Evolutionary conservation across 106 monocot species (phyloP).

Genomic region (Dioscorea alata): DNA sequence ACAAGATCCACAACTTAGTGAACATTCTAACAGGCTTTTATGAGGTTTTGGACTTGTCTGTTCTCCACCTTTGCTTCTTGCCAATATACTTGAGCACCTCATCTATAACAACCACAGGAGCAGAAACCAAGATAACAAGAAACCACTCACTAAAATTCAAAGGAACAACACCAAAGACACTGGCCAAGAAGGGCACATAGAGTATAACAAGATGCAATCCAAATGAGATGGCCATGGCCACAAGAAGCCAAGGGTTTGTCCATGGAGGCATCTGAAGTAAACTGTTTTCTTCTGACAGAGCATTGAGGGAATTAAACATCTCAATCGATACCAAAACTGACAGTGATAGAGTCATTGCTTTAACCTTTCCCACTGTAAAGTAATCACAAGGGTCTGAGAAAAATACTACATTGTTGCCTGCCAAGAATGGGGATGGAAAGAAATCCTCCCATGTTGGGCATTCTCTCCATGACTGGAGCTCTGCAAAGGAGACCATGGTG

Average conservation of each 20-base stretch:
- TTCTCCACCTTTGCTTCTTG: conserved; percentile 20
- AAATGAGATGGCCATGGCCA: conserved; percentile 68
- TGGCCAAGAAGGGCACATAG: conserved; percentile 56
- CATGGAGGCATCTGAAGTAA: conserved; percentile 75
- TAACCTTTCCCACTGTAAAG: conserved; percentile 63
- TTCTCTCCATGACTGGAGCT: conserved; percentile 63
- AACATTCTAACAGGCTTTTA: not conserved
- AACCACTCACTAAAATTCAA: conserved; percentile 69
- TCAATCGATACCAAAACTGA: conserved; percentile 81
- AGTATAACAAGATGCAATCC: conserved; percentile 66
- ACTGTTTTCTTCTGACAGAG: conserved; percentile 71
- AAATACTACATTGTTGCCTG: conserved; percentile 37
- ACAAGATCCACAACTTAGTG: too few species aligned
- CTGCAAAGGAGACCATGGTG: conserved; percentile 45
- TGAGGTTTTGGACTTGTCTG: conserved; percentile 26
- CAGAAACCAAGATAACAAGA: conserved; percentile 55
- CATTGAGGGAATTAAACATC: conserved; percentile 88
- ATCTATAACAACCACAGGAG: conserved; percentile 69
- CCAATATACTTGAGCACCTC: conserved; percentile 68
- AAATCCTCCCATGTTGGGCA: conserved; percentile 67
- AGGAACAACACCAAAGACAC: conserved; percentile 66
- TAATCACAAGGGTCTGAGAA: conserved; percentile 79
- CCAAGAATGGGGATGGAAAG: conserved; percentile 46
- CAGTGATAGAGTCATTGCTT: conserved; percentile 66
- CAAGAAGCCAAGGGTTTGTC: conserved; percentile 76